These are phyloP conservation scores for Cladosporium sp. DNA, from an alignment of 2,329 filamentous ascomycete species.

Conservation along the genomic window DNA sequence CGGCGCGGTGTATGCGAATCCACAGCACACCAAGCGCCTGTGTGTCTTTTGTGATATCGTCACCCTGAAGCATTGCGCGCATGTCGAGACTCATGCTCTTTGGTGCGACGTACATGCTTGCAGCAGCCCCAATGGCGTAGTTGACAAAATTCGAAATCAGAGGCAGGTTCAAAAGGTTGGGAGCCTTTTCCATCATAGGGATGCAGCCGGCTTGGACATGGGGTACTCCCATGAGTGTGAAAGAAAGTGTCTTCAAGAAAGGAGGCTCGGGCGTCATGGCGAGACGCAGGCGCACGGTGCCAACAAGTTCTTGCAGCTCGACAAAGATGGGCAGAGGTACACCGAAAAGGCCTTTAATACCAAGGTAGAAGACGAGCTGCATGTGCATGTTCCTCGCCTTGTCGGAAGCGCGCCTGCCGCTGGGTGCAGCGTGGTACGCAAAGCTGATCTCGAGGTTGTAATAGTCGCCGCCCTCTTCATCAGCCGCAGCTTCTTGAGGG, in stretches of 20 bases:
- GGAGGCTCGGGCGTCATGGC: conserved; percentile 88
- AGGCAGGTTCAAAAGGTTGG: conserved; percentile 88
- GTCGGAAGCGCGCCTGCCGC: conserved; percentile 66
- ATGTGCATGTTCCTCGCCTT: conserved; percentile 90
- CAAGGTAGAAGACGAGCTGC: conserved; percentile 91
- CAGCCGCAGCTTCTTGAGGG: conserved; percentile 80
- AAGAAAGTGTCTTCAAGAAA: conserved; percentile 86
- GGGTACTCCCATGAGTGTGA: conserved; percentile 91
- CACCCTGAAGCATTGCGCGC: conserved; percentile 84
- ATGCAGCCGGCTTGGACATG: conserved; percentile 87
- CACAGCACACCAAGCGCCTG: conserved; percentile 86
- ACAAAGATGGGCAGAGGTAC: conserved; percentile 86
- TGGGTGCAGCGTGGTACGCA: conserved; percentile 85
- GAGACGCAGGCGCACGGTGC: conserved; percentile 78
- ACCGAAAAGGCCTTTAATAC: conserved; percentile 83
- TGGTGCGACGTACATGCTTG: conserved; percentile 87
- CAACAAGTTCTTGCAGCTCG: conserved; percentile 86
- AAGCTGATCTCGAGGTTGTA: conserved; percentile 92
- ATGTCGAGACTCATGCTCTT: conserved; percentile 87
- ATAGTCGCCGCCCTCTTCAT: conserved; percentile 86
- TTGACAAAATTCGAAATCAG: conserved; percentile 97
- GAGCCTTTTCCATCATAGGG: conserved; percentile 85
- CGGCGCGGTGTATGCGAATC: conserved; percentile 85
- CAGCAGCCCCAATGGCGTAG: conserved; percentile 84
- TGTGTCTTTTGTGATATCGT: conserved; percentile 88